Conservation (phyloP, 768 basidiomycete genomes). For the Lactarius hatsudake region DNA sequence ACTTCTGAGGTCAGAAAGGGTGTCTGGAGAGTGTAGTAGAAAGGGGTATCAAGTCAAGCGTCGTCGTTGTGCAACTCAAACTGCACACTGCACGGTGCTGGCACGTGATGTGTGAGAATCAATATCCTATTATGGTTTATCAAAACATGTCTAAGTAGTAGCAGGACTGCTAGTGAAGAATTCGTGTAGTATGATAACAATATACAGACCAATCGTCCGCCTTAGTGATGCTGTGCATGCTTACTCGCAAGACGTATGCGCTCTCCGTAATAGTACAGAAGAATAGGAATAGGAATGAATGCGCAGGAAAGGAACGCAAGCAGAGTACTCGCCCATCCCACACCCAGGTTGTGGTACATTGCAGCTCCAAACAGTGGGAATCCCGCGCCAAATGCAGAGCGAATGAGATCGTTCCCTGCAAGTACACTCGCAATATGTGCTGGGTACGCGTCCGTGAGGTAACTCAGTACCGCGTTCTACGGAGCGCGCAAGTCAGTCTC, state of each 20-base stretch:
- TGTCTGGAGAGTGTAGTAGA: background rate
- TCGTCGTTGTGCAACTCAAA: background rate
- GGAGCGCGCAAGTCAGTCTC: background rate
- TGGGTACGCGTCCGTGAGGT: slow-evolving; percentile 36
- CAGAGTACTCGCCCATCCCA: slow-evolving; percentile 32
- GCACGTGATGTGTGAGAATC: slow-evolving; percentile 19
- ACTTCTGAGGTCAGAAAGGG: background rate
- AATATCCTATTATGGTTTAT: background rate
- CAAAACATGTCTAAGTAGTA: background rate
- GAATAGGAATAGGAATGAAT: slow-evolving; percentile 31
- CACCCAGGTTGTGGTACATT: slow-evolving; percentile 31
- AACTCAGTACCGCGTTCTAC: slow-evolving; percentile 31
- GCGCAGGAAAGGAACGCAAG: slow-evolving; percentile 31
- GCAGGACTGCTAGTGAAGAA: background rate
- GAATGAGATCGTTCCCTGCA: slow-evolving; percentile 37
- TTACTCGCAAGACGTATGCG: slow-evolving; percentile 26
- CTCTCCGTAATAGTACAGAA: slow-evolving; percentile 24
- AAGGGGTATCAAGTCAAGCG: background rate
- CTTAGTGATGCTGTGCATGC: slow-evolving; percentile 26
- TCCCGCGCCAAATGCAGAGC: slow-evolving; percentile 29
- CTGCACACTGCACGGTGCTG: background rate
- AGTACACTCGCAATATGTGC: slow-evolving; percentile 35
- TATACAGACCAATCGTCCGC: background rate
- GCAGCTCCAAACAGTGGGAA: slow-evolving; percentile 28
- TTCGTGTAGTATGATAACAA: background rate